Conservation (phyloP, 73 alveolate genomes). For the Blepharisma japonicum region DNA sequence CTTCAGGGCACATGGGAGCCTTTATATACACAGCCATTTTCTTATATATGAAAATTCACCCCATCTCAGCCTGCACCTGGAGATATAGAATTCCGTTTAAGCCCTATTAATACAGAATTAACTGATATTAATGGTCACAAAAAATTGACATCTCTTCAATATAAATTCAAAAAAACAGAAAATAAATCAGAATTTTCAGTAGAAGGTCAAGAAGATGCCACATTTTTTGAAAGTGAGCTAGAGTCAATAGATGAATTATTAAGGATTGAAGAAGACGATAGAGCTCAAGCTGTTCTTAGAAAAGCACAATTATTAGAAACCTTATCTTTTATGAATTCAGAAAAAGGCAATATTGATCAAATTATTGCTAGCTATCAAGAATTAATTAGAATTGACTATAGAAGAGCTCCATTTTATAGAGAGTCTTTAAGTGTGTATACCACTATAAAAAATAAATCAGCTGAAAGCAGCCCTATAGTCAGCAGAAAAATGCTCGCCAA, state of each 20-base stretch:
- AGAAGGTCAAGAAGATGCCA: constrained; percentile 19
- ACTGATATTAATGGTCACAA: neutral
- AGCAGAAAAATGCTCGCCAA: neutral
- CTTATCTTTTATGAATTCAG: neutral
- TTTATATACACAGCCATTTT: constrained; percentile 15
- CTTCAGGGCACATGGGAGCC: constrained; percentile 28
- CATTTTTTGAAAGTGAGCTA: neutral
- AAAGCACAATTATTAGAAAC: constrained; percentile 1
- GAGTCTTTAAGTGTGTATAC: neutral
- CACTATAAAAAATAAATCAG: neutral
- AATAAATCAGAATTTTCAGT: constrained; percentile 3
- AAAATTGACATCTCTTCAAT: neutral
- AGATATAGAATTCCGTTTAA: neutral
- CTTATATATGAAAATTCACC: constrained; percentile 20
- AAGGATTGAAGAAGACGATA: constrained; percentile 11
- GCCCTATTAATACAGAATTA: constrained; percentile 1
- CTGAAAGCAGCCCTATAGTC: neutral
- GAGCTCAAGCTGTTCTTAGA: neutral
- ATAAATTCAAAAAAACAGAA: neutral
- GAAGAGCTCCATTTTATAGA: neutral
- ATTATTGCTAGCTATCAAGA: neutral
- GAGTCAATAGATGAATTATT: neutral
- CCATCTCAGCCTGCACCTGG: neutral
- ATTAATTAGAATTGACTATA: constrained; percentile 1
- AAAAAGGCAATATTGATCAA: neutral